These are phyloP conservation scores for Avicennia marina DNA, from an alignment of 257 asterid genomes.

Conservation along the genomic window DNA sequence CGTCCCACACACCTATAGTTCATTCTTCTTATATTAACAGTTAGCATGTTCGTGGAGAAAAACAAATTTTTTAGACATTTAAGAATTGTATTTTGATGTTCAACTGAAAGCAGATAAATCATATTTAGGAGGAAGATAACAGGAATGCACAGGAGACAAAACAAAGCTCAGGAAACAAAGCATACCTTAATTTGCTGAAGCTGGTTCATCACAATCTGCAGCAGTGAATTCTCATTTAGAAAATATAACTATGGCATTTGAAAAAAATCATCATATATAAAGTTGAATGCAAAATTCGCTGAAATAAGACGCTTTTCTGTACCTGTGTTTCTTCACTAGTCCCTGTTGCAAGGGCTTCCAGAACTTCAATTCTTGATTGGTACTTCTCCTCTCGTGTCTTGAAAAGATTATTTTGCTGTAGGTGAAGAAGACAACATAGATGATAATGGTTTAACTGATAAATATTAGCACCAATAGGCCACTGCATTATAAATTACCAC, in stretches of 20 bases:
- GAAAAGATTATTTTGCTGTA: slow-evolving; percentile 84
- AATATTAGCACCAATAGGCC: not conserved
- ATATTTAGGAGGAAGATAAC: not conserved
- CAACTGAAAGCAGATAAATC: not conserved
- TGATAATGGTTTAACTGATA: not conserved
- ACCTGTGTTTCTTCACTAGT: slow-evolving; percentile 81
- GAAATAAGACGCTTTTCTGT: slow-evolving; percentile 3
- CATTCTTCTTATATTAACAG: not conserved
- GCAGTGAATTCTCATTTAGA: not conserved
- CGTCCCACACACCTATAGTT: not conserved
- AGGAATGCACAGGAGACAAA: not conserved
- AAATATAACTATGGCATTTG: slow-evolving; percentile 10
- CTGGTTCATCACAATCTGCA: slow-evolving; percentile 70
- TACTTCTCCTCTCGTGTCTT: slow-evolving; percentile 94
- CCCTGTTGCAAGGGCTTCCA: slow-evolving; percentile 88
- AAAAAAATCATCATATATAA: not conserved
- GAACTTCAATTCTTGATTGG: slow-evolving; percentile 83
- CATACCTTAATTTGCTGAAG: slow-evolving; percentile 62
- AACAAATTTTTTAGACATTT: not conserved
- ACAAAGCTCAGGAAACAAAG: not conserved
- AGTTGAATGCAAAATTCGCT: not conserved
- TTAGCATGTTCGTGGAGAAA: not conserved
- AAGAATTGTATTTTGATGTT: not conserved
- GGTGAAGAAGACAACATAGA: slow-evolving; percentile 2
- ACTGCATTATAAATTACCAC: slow-evolving; percentile 36